Conservation (phyloP, 2,329 filamentous ascomycete genomes). For the Aspergillus tanneri region DNA sequence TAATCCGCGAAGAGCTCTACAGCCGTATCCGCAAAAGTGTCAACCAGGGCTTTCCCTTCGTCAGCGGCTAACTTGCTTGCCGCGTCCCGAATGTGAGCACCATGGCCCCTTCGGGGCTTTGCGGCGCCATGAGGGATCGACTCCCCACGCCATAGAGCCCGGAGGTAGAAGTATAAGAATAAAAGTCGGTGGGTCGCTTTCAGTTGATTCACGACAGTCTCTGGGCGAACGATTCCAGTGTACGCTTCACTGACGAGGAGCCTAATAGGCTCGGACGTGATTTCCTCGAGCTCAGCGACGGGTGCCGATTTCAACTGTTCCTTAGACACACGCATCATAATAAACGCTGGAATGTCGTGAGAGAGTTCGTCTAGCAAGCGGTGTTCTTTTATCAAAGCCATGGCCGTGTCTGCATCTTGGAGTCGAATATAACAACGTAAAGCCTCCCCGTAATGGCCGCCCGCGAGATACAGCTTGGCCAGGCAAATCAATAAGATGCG, state of each 20-base stretch:
- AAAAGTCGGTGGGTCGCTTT: constrained; percentile 64
- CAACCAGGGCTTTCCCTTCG: constrained; percentile 68
- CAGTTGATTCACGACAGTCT: constrained; percentile 76
- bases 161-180: constrained; percentile 90
- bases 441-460: constrained; percentile 78
- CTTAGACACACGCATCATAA: constrained; percentile 78
- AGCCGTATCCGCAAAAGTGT: constrained; percentile 82
- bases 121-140: constrained; percentile 48
- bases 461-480: constrained; percentile 79
- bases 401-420: constrained; percentile 86
- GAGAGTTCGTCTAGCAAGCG: constrained; percentile 86
- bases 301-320: constrained; percentile 66
- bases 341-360: constrained; percentile 86
- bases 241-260: constrained; percentile 88
- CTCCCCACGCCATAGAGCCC: constrained; percentile 78
- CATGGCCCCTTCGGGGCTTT: constrained; percentile 37
- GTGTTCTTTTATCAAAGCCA: constrained; percentile 80
- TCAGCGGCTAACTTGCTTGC: constrained; percentile 51
- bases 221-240: constrained; percentile 77
- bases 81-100: constrained; percentile 41
- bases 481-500: constrained; percentile 82
- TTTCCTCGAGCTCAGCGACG: constrained; percentile 69
- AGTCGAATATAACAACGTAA: constrained; percentile 84
- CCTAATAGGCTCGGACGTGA: constrained; percentile 78
- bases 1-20: constrained; percentile 84